Conservation (phyloP, 306 rosid species). For the Trifolium dubium region DNA sequence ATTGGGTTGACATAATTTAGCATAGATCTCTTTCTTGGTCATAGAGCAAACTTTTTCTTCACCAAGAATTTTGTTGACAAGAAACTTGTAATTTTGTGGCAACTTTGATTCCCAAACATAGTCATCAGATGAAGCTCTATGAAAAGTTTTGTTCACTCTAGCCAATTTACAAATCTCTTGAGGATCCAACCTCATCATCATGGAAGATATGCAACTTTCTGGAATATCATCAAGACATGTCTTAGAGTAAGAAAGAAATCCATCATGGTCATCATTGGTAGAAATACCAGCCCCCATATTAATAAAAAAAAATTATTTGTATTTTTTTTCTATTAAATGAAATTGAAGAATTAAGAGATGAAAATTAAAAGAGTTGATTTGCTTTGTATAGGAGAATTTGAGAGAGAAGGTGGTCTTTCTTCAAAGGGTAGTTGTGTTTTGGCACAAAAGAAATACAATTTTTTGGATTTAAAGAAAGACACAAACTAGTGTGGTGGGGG, state of each 20-base stretch:
- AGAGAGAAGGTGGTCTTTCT: slow-evolving; percentile 39
- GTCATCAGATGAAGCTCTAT: slow-evolving; percentile 71
- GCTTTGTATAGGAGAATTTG: slow-evolving; percentile 58
- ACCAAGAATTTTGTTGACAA: slow-evolving; percentile 45
- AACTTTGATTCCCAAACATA: slow-evolving; percentile 78
- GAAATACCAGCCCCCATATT: slow-evolving; percentile 72
- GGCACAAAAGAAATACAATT: slow-evolving; percentile 10
- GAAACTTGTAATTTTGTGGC: slow-evolving; percentile 58
- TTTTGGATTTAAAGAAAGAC: slow-evolving; percentile 32
- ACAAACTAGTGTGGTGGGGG: background rate
- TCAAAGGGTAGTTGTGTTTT: background rate
- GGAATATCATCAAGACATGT: slow-evolving; percentile 69
- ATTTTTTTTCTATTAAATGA: background rate
- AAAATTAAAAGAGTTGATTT: slow-evolving; percentile 19
- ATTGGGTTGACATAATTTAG: slow-evolving; percentile 57
- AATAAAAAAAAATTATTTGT: background rate
- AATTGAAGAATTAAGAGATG: background rate
- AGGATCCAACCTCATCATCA: slow-evolving; percentile 64
- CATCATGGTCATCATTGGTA: slow-evolving; percentile 18
- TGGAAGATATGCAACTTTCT: slow-evolving; percentile 65
- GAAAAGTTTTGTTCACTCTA: slow-evolving; percentile 56
- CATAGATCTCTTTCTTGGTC: slow-evolving; percentile 67
- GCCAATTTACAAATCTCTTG: slow-evolving; percentile 78
- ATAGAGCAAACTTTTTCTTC: slow-evolving; percentile 21
- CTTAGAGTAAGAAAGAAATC: background rate